These are phyloP conservation scores for Aspergillus floridensis DNA, from an alignment of 2,329 filamentous ascomycete species.

Conservation along the genomic window DNA sequence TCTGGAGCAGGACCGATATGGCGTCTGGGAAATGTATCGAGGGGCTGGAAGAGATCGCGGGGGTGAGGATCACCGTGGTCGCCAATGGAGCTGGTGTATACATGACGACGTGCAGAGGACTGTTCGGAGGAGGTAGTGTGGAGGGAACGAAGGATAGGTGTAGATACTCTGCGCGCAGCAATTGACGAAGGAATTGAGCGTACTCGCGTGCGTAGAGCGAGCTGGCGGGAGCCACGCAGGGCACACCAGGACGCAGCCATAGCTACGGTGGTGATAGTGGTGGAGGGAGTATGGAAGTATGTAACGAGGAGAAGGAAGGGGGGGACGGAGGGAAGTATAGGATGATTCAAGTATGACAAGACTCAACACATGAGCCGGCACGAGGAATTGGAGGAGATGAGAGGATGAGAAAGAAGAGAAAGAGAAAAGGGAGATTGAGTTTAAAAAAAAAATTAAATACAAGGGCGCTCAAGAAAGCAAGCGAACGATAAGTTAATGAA, in stretches of 20 bases:
- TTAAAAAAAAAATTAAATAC: constrained; percentile 4
- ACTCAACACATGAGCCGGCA: constrained; percentile 2
- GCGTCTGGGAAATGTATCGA: constrained; percentile 68
- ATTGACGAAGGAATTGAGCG: constrained; percentile 21
- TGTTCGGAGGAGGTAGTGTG: constrained; percentile 27
- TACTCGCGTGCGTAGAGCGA: constrained; percentile 33
- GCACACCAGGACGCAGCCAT: constrained; percentile 38
- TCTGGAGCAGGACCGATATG: constrained; percentile 80
- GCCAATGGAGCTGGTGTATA: constrained; percentile 87
- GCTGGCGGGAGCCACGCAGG: constrained; percentile 36
- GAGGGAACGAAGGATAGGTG: constrained; percentile 32
- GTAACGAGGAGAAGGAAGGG: neutral
- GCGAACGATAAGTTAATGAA: constrained; percentile 1
- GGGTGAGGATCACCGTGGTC: constrained; percentile 63
- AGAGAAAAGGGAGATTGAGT: constrained; percentile 5
- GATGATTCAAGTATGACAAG: neutral
- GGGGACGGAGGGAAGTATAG: constrained; percentile 1
- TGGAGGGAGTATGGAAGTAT: neutral
- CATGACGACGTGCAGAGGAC: constrained; percentile 40
- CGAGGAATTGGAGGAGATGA: neutral
- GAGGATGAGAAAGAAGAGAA: neutral
- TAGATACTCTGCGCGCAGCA: constrained; percentile 22
- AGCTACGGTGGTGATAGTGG: constrained; percentile 9
- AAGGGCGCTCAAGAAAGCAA: neutral
- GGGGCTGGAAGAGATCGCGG: constrained; percentile 44